Evolutionary conservation across 228 moss, liverwort and hornwort species (phyloP).

Genomic region (Sphagnum magellanicum): DNA sequence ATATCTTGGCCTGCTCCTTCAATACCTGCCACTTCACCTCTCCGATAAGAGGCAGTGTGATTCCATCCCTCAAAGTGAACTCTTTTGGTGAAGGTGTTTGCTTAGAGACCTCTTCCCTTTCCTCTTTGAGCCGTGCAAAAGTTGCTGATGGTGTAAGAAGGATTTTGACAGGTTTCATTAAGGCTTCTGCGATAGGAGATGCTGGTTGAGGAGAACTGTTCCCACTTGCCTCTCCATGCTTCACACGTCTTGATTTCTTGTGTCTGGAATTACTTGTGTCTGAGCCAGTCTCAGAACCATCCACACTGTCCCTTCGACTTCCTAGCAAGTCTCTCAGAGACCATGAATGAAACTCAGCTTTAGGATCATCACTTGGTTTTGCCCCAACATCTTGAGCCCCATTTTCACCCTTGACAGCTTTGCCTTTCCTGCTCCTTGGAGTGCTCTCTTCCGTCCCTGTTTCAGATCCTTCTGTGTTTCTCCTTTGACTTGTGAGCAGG

Average conservation of each 20-base stretch:
- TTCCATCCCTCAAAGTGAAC: constrained; percentile 22
- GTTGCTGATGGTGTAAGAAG: constrained; percentile 55
- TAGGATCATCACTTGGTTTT: background rate
- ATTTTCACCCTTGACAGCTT: no score
- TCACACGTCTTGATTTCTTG: constrained; percentile 11
- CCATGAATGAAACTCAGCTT: background rate
- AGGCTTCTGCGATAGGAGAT: constrained; percentile 17
- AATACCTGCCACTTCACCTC: constrained; percentile 45
- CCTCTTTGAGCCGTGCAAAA: constrained; percentile 39
- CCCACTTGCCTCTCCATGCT: constrained; percentile 9
- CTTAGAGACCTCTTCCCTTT: constrained; percentile 59
- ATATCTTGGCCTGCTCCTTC: constrained; percentile 26
- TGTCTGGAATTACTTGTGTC: constrained; percentile 13
- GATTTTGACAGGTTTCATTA: constrained; percentile 15
- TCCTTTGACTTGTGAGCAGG: no score
- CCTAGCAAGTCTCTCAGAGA: background rate
- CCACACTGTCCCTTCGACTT: background rate
- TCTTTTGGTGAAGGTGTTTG: constrained; percentile 57
- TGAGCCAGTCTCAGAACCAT: background rate
- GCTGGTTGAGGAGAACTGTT: constrained; percentile 8
- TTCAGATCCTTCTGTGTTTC: no score
- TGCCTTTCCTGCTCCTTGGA: no score
- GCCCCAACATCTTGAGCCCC: background rate
- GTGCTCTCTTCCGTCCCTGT: no score
- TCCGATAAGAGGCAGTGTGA: constrained; percentile 64